Conservation (phyloP, 1,284 basidiomycete species). For the Ganoderma meredithae region DNA sequence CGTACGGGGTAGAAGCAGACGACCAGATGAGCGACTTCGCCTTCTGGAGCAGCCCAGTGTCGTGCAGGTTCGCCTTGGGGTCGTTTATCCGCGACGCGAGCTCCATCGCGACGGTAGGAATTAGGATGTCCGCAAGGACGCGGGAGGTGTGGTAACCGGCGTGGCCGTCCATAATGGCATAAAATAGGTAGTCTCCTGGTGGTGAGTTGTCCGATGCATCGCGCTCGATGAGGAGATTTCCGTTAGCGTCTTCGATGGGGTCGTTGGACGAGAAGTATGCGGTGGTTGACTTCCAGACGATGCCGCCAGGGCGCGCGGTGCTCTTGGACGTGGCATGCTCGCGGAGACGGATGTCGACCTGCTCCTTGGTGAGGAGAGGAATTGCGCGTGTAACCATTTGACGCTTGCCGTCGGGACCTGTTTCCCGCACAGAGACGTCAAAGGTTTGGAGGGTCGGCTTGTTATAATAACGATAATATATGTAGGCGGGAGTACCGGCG, state of each 20-base stretch:
- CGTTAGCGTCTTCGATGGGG: conserved; percentile 89
- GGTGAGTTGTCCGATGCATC: conserved; percentile 62
- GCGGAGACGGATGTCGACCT: conserved; percentile 65
- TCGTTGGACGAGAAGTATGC: conserved; percentile 86
- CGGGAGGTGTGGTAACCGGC: conserved; percentile 85
- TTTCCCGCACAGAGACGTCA: conserved; percentile 60
- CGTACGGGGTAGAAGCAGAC: conserved; percentile 43
- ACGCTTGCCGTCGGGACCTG: conserved; percentile 65
- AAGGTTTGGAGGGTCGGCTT: conserved; percentile 52
- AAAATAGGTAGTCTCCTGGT: conserved; percentile 82
- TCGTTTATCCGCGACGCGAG: conserved; percentile 62
- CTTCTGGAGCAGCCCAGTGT: conserved; percentile 46
- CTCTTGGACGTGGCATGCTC: conserved; percentile 59
- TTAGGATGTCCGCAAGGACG: conserved; percentile 85
- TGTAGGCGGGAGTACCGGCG: conserved; percentile 58
- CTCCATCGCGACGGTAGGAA: conserved; percentile 87
- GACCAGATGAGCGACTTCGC: conserved; percentile 54
- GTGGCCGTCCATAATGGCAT: conserved; percentile 94
- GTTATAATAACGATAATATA: conserved; percentile 51
- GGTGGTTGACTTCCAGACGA: conserved; percentile 78
- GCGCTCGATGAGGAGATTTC: conserved; percentile 73
- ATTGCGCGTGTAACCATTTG: conserved; percentile 60
- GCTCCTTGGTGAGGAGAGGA: conserved; percentile 62
- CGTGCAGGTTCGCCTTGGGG: conserved; percentile 39
- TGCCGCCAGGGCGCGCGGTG: conserved; percentile 55